Evolutionary conservation across 441 rosid species (phyloP).

Genomic region (Pelargonium australe): DNA sequence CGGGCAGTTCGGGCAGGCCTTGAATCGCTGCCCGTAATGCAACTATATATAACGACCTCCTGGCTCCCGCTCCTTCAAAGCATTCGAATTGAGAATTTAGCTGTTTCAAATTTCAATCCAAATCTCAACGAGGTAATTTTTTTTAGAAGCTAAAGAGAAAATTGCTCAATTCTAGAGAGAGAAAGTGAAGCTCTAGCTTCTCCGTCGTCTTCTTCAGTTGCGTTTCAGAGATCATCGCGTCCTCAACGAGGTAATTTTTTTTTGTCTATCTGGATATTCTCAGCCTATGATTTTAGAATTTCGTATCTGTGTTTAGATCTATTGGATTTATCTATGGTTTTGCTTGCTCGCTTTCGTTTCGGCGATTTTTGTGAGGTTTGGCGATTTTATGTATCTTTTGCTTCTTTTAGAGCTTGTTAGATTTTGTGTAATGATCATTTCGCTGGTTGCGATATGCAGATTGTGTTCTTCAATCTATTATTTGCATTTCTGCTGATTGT

Average conservation of each 20-base stretch:
- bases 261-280: background rate
- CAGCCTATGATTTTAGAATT: background rate
- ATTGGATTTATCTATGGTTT: background rate
- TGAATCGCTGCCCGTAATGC: constrained; percentile 25
- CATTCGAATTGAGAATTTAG: constrained; percentile 30
- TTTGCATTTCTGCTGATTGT: background rate
- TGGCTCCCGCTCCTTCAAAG: constrained; percentile 47
- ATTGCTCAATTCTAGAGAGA: background rate
- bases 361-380: background rate
- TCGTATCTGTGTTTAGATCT: background rate
- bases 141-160: background rate
- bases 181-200: background rate
- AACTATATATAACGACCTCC: background rate
- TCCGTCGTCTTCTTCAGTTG: background rate
- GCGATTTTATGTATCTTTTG: background rate
- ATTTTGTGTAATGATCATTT: background rate
- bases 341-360: background rate
- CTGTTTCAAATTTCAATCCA: background rate
- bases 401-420: background rate
- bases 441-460: background rate
- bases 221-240: background rate
- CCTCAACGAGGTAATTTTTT: background rate
- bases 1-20: constrained; percentile 20
- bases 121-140: background rate
- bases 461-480: background rate